Evolutionary conservation across 805 yeast species (phyloP).

Genomic region (Metschnikowia vanudenii): DNA sequence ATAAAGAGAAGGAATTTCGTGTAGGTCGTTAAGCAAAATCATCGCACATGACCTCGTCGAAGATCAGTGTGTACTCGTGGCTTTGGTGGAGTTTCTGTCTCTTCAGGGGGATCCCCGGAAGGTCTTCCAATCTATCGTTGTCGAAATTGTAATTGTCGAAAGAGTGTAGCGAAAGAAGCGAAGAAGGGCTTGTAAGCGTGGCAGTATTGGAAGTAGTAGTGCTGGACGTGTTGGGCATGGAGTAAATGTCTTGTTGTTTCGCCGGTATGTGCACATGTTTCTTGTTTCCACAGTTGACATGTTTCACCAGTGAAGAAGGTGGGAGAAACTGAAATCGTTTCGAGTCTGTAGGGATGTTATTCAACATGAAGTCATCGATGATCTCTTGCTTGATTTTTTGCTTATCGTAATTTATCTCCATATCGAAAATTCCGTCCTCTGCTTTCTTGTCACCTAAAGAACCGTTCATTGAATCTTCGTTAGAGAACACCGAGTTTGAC

Average conservation of each 20-base stretch:
- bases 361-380: slow-evolving; percentile 38
- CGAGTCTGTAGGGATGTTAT: slow-evolving; percentile 33
- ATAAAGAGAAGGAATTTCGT: slow-evolving; percentile 11
- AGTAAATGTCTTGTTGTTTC: not conserved
- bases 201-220: slow-evolving; percentile 13
- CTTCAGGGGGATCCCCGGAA: slow-evolving; percentile 15
- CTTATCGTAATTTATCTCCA: slow-evolving; percentile 16
- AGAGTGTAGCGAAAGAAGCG: slow-evolving; percentile 35
- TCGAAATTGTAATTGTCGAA: slow-evolving; percentile 24
- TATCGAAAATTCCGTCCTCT: slow-evolving; percentile 9
- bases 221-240: slow-evolving; percentile 1
- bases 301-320: slow-evolving; percentile 8
- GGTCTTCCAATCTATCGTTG: slow-evolving; percentile 14
- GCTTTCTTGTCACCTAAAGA: slow-evolving; percentile 17
- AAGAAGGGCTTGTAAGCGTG: slow-evolving; percentile 36
- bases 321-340: slow-evolving; percentile 17
- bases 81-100: slow-evolving; percentile 18
- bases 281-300: not conserved
- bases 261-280: not conserved
- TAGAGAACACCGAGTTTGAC: slow-evolving; percentile 26
- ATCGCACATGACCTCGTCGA: slow-evolving; percentile 23
- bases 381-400: slow-evolving; percentile 38
- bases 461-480: slow-evolving; percentile 20
- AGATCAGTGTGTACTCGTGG: slow-evolving; percentile 19
- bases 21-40: slow-evolving; percentile 16